Conservation (phyloP, 2,329 filamentous ascomycete species). For the Aspergillus intermedius region DNA sequence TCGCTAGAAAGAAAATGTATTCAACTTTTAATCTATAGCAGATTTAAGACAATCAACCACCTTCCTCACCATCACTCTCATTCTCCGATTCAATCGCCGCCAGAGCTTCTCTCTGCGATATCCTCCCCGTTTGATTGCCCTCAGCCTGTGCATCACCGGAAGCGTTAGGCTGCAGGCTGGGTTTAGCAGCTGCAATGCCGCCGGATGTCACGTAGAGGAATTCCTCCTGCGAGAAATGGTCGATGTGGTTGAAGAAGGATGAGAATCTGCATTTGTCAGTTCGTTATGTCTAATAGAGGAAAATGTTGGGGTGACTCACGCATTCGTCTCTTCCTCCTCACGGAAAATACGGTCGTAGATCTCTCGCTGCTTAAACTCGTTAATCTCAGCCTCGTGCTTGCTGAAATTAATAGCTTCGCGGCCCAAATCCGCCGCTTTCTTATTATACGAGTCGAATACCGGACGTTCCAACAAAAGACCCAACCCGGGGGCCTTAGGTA, state of each 20-base stretch:
- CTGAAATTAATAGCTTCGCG: conserved; percentile 70
- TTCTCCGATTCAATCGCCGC: conserved; percentile 30
- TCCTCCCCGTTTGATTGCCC: conserved; percentile 8
- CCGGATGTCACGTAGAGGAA: conserved; percentile 70
- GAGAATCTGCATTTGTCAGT: conserved; percentile 53
- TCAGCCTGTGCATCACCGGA: neutral
- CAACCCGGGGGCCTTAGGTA: conserved; percentile 87
- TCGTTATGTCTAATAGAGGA: neutral
- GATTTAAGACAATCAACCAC: neutral
- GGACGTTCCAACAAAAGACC: conserved; percentile 84
- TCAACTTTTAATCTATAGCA: conserved; percentile 1
- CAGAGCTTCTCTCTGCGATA: conserved; percentile 24
- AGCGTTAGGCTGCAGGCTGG: conserved; percentile 6
- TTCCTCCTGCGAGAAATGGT: conserved; percentile 64
- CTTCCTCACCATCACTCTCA: conserved; percentile 21
- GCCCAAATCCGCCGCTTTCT: conserved; percentile 58
- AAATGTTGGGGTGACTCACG: conserved; percentile 52
- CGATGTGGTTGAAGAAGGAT: conserved; percentile 71
- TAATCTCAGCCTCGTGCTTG: conserved; percentile 69
- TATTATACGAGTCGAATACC: conserved; percentile 86
- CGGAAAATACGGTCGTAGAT: conserved; percentile 91
- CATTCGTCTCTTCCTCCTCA: conserved; percentile 78
- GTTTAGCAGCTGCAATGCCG: conserved; percentile 57
- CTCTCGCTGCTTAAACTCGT: conserved; percentile 82
- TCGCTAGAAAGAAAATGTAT: conserved; percentile 5